A percentile compares a stretch with the other conserved stretches of the same genome.
Evolutionary conservation across 805 yeast genomes (phyloP).

Genomic region (Lachancea sp.): DNA sequence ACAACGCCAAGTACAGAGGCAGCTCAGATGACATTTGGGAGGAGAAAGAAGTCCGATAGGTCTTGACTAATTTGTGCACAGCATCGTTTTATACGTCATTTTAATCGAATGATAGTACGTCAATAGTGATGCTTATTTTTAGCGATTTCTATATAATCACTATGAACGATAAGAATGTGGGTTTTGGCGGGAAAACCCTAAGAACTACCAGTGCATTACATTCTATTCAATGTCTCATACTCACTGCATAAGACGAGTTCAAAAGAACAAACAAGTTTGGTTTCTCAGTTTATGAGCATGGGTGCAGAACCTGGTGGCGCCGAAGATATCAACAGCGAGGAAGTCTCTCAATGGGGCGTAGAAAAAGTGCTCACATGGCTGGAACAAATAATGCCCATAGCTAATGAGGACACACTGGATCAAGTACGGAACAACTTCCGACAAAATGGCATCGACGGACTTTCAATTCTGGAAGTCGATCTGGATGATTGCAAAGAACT

Average conservation of each 20-base stretch:
- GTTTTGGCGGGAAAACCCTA: too few species aligned
- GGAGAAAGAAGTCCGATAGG: slow-evolving; percentile 13
- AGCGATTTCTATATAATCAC: too few species aligned
- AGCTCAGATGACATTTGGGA: slow-evolving; percentile 86
- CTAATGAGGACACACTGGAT: slow-evolving; percentile 9
- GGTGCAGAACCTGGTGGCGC: not conserved
- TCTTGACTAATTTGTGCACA: too few species aligned
- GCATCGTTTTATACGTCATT: too few species aligned
- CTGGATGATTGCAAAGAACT: slow-evolving; percentile 69
- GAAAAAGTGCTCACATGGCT: slow-evolving; percentile 27
- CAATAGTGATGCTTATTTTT: too few species aligned
- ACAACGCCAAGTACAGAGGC: slow-evolving; percentile 55
- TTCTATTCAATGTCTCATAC: too few species aligned
- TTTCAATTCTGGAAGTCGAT: slow-evolving; percentile 59
- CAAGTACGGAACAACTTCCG: slow-evolving; percentile 13
- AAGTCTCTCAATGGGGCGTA: slow-evolving; percentile 19
- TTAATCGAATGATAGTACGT: too few species aligned
- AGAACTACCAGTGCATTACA: too few species aligned
- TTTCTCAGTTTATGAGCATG: not conserved
- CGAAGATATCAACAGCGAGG: not conserved
- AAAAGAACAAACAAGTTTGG: too few species aligned
- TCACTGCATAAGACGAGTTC: too few species aligned
- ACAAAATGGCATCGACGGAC: slow-evolving; percentile 41
- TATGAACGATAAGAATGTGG: too few species aligned
- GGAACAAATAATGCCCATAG: slow-evolving; percentile 14